Percentiles rank a stretch among this genome's conserved stretches.
Conservation (phyloP, 192 early-diverging fungal genomes). For the Entophlyctis helioformis region DNA sequence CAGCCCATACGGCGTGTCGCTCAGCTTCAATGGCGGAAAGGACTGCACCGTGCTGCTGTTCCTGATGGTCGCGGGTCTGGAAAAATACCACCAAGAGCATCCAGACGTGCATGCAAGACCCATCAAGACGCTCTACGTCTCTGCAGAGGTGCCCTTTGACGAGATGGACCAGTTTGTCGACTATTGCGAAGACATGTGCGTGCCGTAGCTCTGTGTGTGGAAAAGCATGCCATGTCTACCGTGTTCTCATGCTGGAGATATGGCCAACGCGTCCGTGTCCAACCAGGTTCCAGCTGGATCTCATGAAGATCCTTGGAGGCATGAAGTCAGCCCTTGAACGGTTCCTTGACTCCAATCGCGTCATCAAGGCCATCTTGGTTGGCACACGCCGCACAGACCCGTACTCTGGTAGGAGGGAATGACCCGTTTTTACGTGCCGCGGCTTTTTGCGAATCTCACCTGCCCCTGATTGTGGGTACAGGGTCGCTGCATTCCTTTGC, state of each 20-base stretch:
- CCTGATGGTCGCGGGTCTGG: conserved; percentile 56
- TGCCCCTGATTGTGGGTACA: conserved; percentile 9
- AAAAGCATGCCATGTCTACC: no score
- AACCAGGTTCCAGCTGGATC: conserved; percentile 61
- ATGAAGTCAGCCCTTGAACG: conserved; percentile 71
- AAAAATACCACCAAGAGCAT: conserved; percentile 10
- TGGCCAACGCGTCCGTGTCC: no score
- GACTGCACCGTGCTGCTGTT: conserved; percentile 91
- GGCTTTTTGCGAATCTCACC: no score
- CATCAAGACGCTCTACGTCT: conserved; percentile 62
- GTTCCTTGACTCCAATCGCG: conserved; percentile 43
- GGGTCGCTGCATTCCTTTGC: conserved; percentile 22
- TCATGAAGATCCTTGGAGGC: conserved; percentile 51
- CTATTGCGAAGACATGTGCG: conserved; percentile 33
- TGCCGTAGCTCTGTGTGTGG: no score
- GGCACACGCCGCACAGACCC: conserved; percentile 51
- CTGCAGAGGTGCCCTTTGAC: conserved; percentile 62
- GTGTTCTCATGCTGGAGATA: no score
- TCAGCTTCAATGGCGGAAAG: conserved; percentile 95
- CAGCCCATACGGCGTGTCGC: conserved; percentile 51
- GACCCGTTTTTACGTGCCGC: no score
- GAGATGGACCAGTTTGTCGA: conserved; percentile 84
- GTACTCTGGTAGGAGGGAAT: conserved; percentile 24
- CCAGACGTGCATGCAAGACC: no score
- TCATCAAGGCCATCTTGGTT: conserved; percentile 66